Percentiles rank a stretch among this genome's conserved stretches.
These are phyloP conservation scores for Pichia sp. DNA, from an alignment of 1,139 yeast genomes.

Conservation along the genomic window DNA sequence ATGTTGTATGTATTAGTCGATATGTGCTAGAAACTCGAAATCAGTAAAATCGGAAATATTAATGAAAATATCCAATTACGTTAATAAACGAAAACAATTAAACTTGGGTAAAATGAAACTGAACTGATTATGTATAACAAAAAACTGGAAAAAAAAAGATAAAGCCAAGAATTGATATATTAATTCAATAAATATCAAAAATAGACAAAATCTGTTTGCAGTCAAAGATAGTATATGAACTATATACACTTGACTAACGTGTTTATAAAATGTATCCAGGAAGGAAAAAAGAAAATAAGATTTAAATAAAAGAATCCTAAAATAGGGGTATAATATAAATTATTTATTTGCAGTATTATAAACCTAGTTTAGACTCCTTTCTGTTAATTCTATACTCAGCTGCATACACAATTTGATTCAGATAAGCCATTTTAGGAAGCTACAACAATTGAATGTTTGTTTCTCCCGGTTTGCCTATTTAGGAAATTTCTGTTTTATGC, in stretches of 20 bases:
- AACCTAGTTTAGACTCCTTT: neutral
- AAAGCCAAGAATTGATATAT: conserved; percentile 8
- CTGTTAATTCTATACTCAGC: no score
- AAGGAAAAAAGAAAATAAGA: neutral
- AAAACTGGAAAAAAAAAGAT: neutral
- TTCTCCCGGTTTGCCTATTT: neutral
- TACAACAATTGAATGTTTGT: neutral
- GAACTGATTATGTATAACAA: neutral
- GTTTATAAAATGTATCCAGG: neutral
- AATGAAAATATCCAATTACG: neutral
- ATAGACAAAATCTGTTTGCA: conserved; percentile 1
- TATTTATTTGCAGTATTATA: no score
- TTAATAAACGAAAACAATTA: neutral
- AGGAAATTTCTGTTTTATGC: neutral
- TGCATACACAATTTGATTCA: neutral
- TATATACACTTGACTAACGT: neutral
- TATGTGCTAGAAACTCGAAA: no score
- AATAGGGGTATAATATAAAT: no score
- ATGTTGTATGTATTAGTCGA: no score
- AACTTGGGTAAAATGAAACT: neutral
- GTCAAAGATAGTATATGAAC: neutral
- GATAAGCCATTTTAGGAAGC: conserved; percentile 12
- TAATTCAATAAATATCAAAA: conserved; percentile 16
- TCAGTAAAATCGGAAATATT: no score
- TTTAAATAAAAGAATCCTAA: neutral